Percentiles rank a stretch among this genome's conserved stretches.
Conservation (phyloP, 768 basidiomycete species). For the Multifurca ochricompacta region DNA sequence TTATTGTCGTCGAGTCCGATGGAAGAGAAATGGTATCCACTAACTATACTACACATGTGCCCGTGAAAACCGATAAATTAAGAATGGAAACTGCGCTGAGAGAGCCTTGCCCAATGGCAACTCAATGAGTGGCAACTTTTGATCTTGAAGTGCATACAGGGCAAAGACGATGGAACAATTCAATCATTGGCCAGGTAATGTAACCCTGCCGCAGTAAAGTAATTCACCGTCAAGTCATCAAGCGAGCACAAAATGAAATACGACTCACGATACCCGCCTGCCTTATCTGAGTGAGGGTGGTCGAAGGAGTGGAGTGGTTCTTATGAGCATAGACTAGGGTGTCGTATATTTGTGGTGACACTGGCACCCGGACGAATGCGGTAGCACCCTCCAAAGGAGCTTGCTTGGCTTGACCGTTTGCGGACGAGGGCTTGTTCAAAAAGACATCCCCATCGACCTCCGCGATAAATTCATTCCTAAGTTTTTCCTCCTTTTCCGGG, state of each 20-base stretch:
- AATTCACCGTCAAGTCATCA: background rate
- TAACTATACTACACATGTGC: constrained; percentile 16
- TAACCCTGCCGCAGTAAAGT: constrained; percentile 38
- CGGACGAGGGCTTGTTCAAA: constrained; percentile 12
- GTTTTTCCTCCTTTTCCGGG: constrained; percentile 41
- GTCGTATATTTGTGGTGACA: constrained; percentile 61
- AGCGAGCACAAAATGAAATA: background rate
- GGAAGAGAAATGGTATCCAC: constrained; percentile 20
- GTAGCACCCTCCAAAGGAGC: constrained; percentile 29
- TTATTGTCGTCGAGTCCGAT: constrained; percentile 6
- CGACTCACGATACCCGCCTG: constrained; percentile 52
- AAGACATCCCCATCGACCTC: constrained; percentile 31
- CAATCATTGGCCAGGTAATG: constrained; percentile 69
- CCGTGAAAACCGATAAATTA: constrained; percentile 19
- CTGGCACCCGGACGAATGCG: constrained; percentile 56
- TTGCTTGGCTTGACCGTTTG: constrained; percentile 17
- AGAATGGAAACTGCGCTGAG: constrained; percentile 2
- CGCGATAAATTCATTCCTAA: constrained; percentile 40
- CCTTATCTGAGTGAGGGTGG: constrained; percentile 49
- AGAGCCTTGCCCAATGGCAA: constrained; percentile 16
- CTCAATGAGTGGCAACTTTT: constrained; percentile 25
- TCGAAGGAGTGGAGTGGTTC: constrained; percentile 43
- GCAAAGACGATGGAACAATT: constrained; percentile 56
- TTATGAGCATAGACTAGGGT: constrained; percentile 60
- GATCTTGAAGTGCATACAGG: constrained; percentile 42